Conservation (phyloP, 2,329 filamentous ascomycete genomes). For the Penicillium sp. region DNA sequence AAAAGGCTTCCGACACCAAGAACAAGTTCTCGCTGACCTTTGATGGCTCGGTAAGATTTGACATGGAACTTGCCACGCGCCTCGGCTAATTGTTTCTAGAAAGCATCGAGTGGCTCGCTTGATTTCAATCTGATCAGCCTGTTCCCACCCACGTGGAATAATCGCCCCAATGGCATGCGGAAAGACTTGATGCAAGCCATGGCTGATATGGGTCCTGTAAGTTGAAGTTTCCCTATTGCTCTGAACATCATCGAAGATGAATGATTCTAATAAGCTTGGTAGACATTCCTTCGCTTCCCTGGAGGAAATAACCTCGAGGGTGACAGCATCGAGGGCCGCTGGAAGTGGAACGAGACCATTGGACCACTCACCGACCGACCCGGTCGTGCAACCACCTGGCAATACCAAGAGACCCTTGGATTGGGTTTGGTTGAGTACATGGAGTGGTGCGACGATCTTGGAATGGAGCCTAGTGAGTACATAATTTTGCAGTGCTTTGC, state of each 20-base stretch:
- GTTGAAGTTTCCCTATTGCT: background rate
- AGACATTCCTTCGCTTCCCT: conserved; percentile 52
- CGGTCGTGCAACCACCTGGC: conserved; percentile 44
- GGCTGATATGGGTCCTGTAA: conserved; percentile 26
- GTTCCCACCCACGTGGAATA: conserved; percentile 57
- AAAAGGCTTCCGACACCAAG: conserved; percentile 39
- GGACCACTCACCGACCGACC: conserved; percentile 51
- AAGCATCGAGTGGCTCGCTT: conserved; percentile 41
- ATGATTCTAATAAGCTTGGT: background rate
- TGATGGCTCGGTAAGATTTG: conserved; percentile 39
- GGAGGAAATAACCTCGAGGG: conserved; percentile 55
- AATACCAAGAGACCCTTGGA: conserved; percentile 47
- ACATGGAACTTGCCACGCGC: too few species aligned
- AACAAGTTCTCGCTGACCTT: conserved; percentile 55
- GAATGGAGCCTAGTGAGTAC: conserved; percentile 41
- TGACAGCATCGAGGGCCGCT: conserved; percentile 35
- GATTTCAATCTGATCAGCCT: conserved; percentile 56
- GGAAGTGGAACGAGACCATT: conserved; percentile 56
- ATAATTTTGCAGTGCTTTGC: too few species aligned
- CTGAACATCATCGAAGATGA: background rate
- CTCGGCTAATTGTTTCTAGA: conserved; percentile 16
- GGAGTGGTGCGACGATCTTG: conserved; percentile 49
- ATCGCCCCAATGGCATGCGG: conserved; percentile 53
- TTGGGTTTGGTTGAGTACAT: conserved; percentile 51
- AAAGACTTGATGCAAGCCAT: conserved; percentile 51